Conservation (phyloP, 2,329 filamentous ascomycete genomes). For the Fusarium mangiferae region DNA sequence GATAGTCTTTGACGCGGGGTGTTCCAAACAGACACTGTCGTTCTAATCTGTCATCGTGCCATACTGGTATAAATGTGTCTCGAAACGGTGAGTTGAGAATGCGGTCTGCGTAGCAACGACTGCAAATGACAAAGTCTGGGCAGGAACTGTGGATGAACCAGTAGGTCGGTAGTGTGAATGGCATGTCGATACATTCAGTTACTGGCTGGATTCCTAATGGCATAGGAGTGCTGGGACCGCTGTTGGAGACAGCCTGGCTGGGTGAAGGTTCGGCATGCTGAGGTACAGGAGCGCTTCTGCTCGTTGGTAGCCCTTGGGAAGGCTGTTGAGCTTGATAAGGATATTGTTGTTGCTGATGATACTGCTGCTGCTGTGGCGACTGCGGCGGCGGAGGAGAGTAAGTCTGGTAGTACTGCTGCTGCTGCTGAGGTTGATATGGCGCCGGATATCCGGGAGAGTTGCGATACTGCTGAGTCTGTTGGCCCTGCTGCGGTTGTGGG, state of each 20-base stretch:
- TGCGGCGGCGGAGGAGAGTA: background rate
- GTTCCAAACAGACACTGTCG: background rate
- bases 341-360: background rate
- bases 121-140: background rate
- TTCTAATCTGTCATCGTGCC: background rate
- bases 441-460: background rate
- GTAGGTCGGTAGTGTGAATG: background rate
- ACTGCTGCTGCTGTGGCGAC: background rate
- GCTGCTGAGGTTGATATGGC: background rate
- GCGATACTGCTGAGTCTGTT: background rate
- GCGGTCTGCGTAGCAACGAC: background rate
- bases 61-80: background rate
- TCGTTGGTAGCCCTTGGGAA: fast-evolving
- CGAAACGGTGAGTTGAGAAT: background rate
- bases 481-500: background rate
- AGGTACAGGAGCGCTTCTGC: too few relatives aligned
- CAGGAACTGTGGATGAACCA: background rate
- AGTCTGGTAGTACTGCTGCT: background rate
- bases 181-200: background rate
- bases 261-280: fast-evolving
- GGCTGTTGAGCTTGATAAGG: background rate
- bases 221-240: background rate
- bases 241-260: fast-evolving
- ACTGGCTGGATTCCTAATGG: background rate
- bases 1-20: background rate